Percentiles rank a stretch among this genome's conserved stretches.
Evolutionary conservation across 768 basidiomycete genomes (phyloP).

Genomic region (Lactifluus echinatus): DNA sequence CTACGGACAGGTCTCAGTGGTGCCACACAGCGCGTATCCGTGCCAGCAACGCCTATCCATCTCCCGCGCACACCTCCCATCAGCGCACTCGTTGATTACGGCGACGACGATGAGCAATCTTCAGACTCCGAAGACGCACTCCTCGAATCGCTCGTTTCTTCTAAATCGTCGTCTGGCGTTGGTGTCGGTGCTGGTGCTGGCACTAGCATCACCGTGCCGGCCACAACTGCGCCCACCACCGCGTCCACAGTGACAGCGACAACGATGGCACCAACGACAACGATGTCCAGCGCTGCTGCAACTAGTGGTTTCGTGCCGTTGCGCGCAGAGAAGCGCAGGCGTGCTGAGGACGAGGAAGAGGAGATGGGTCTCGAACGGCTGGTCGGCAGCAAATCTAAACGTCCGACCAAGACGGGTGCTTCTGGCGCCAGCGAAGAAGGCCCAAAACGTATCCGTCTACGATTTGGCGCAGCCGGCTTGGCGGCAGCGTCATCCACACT

Average conservation of each 20-base stretch:
- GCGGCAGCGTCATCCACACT: conserved; percentile 28
- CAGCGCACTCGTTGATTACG: conserved; percentile 65
- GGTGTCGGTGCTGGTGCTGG: not conserved
- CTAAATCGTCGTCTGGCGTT: conserved; percentile 25
- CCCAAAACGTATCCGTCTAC: conserved; percentile 68
- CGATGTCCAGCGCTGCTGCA: not conserved
- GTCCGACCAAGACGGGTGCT: conserved; percentile 5
- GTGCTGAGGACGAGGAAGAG: conserved; percentile 51
- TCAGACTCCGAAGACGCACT: conserved; percentile 44
- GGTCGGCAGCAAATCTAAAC: conserved; percentile 35
- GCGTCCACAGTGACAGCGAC: not conserved
- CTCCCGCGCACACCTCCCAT: conserved; percentile 45
- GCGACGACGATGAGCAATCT: conserved; percentile 59
- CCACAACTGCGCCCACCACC: not conserved
- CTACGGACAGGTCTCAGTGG: conserved; percentile 23
- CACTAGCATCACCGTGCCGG: not conserved
- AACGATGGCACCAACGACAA: conserved; percentile 5
- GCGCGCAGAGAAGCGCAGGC: conserved; percentile 37
- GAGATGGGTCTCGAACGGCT: conserved; percentile 59
- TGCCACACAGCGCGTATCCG: conserved; percentile 37
- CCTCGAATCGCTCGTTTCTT: conserved; percentile 45
- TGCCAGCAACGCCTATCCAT: conserved; percentile 20
- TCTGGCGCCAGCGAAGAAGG: conserved; percentile 9
- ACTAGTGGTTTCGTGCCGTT: conserved; percentile 32
- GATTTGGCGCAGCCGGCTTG: conserved; percentile 44